These are phyloP conservation scores for Schizophyllum commune DNA, from an alignment of 1,284 basidiomycete genomes.

Conservation along the genomic window DNA sequence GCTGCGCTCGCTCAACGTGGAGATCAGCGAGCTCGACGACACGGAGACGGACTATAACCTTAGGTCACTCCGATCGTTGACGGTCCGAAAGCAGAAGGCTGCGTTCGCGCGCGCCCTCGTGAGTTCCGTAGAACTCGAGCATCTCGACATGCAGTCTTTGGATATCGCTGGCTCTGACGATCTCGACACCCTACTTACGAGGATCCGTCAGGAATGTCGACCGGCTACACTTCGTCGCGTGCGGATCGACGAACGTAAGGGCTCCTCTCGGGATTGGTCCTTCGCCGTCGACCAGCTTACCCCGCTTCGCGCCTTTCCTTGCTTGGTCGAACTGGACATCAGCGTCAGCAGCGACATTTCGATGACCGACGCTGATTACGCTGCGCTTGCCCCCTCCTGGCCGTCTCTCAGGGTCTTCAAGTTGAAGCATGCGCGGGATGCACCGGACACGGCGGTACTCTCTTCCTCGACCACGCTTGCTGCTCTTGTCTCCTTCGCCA, in stretches of 20 bases:
- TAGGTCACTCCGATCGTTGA: neutral
- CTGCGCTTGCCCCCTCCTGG: neutral
- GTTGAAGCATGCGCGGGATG: neutral
- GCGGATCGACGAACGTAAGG: neutral
- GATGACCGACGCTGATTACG: neutral
- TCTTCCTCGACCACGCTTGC: neutral
- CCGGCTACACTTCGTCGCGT: neutral
- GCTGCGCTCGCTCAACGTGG: neutral
- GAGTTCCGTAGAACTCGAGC: neutral
- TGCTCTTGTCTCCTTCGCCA: neutral
- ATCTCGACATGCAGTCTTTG: neutral
- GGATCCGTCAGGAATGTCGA: neutral
- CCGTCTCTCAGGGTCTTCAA: neutral
- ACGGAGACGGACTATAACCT: neutral
- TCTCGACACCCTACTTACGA: neutral
- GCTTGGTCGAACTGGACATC: neutral
- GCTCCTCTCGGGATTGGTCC: neutral
- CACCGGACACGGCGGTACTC: too few relatives aligned
- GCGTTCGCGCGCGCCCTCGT: neutral
- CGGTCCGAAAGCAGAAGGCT: neutral
- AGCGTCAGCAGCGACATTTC: neutral
- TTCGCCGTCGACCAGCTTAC: neutral
- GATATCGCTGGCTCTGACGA: neutral
- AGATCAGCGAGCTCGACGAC: neutral
- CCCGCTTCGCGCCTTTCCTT: neutral